Percentiles rank a stretch among this genome's conserved stretches.
Conservation (phyloP, 768 basidiomycete species). For the Fibroporia radiculosa region DNA sequence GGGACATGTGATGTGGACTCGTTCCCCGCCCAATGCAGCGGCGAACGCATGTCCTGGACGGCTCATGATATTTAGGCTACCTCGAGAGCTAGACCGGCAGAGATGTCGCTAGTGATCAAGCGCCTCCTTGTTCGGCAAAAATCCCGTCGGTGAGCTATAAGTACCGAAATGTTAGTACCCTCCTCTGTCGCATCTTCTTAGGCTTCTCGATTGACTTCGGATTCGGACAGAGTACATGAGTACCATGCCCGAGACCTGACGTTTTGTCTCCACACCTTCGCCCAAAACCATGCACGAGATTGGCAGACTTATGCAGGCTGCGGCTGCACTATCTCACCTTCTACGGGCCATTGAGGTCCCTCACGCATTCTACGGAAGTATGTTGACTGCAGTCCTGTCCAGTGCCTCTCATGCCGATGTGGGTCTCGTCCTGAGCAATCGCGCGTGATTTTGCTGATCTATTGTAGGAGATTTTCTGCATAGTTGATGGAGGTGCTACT, state of each 20-base stretch:
- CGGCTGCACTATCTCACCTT: constrained; percentile 60
- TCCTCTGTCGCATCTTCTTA: constrained; percentile 12
- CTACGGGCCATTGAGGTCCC: constrained; percentile 51
- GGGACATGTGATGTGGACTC: constrained; percentile 7
- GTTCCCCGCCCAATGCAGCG: neutral
- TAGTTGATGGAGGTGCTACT: constrained; percentile 65
- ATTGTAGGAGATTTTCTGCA: constrained; percentile 72
- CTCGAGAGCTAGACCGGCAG: constrained; percentile 2
- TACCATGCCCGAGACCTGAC: constrained; percentile 6
- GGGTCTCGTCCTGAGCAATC: constrained; percentile 21
- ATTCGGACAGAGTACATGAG: constrained; percentile 12
- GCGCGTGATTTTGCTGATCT: constrained; percentile 9
- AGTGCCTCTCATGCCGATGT: constrained; percentile 62
- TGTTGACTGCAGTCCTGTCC: constrained; percentile 63
- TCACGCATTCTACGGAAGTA: constrained; percentile 76
- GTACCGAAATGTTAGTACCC: constrained; percentile 12
- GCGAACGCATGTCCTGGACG: constrained; percentile 1
- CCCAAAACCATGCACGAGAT: constrained; percentile 56
- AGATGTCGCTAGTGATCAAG: constrained; percentile 5
- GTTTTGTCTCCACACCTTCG: constrained; percentile 38
- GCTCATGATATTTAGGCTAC: neutral
- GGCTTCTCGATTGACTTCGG: constrained; percentile 12
- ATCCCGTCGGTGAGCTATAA: constrained; percentile 13
- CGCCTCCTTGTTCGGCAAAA: constrained; percentile 9
- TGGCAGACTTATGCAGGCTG: constrained; percentile 69